phyloP scores from a whole-genome alignment of 306 rosid genomes.

The Inga oerstediana region DNA sequence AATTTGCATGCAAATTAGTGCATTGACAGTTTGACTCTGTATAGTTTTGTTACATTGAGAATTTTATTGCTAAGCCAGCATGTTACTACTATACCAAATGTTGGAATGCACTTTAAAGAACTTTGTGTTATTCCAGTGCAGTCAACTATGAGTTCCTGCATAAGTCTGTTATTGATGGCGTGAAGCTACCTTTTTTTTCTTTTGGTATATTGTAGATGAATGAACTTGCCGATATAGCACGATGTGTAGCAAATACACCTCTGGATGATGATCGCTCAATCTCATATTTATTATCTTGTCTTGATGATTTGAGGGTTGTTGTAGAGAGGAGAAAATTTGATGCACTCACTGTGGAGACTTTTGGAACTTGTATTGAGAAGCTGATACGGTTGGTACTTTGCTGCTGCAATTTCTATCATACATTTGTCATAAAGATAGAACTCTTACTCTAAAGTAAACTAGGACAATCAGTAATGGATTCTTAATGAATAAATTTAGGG shows the following conservation, averaged over 20 bases:
- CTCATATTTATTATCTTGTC: conserved; percentile 73
- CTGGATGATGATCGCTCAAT: conserved; percentile 85
- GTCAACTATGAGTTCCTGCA: conserved; percentile 2
- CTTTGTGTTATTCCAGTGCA: conserved; percentile 5
- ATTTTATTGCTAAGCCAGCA: background rate
- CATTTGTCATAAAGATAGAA: conserved; percentile 5
- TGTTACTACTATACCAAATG: background rate
- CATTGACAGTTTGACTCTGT: background rate
- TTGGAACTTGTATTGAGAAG: conserved; percentile 96
- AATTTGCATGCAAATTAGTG: background rate
- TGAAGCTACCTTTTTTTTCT: conserved; percentile 27
- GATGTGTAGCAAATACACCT: conserved; percentile 83
- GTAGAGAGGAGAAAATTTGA: conserved; percentile 81
- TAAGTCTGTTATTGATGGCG: conserved; percentile 21
- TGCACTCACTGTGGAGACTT: conserved; percentile 87
- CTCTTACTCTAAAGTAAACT: background rate
- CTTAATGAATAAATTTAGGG: conserved; percentile 18
- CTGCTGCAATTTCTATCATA: conserved; percentile 23
- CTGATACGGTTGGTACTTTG: conserved; percentile 70
- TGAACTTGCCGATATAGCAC: conserved; percentile 95
- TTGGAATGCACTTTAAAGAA: background rate
- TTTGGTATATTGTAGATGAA: conserved; percentile 68
- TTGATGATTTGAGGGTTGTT: conserved; percentile 90
- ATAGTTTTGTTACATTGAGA: background rate
- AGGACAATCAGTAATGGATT: conserved; percentile 18